Conservation (phyloP, 148 eudicot genomes). For the Bassia scoparia region DNA sequence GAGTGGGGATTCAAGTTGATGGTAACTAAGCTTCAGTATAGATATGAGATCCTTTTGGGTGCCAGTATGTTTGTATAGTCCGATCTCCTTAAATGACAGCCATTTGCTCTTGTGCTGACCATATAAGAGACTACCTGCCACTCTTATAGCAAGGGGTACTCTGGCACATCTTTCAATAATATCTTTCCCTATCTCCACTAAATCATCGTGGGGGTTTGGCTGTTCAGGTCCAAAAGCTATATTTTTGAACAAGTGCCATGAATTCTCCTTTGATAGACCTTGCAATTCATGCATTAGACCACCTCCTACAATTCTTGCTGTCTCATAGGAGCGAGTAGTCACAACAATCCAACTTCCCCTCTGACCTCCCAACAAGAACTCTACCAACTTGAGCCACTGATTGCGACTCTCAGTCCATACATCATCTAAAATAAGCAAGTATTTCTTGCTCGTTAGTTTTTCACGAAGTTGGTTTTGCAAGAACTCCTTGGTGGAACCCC, state of each 20-base stretch:
- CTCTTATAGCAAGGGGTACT: neutral
- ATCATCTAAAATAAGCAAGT: neutral
- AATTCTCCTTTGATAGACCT: neutral
- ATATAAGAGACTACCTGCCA: neutral
- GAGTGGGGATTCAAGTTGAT: neutral
- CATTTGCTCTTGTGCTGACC: neutral
- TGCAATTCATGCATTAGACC: neutral
- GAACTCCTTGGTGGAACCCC: neutral
- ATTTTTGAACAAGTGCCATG: neutral
- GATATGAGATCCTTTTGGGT: neutral
- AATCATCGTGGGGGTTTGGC: neutral
- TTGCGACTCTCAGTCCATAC: neutral
- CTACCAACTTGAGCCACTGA: neutral
- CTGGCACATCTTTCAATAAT: neutral
- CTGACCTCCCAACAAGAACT: neutral
- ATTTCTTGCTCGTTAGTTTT: neutral
- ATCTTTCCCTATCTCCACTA: neutral
- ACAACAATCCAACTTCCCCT: neutral
- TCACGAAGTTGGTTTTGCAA: neutral
- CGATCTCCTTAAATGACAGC: neutral
- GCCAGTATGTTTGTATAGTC: neutral
- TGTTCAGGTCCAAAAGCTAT: neutral
- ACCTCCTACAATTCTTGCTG: neutral
- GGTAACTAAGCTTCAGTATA: neutral
- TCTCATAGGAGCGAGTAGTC: neutral